These are phyloP conservation scores for Truncatella angustata DNA, from an alignment of 2,329 filamentous ascomycete genomes.

Conservation along the genomic window DNA sequence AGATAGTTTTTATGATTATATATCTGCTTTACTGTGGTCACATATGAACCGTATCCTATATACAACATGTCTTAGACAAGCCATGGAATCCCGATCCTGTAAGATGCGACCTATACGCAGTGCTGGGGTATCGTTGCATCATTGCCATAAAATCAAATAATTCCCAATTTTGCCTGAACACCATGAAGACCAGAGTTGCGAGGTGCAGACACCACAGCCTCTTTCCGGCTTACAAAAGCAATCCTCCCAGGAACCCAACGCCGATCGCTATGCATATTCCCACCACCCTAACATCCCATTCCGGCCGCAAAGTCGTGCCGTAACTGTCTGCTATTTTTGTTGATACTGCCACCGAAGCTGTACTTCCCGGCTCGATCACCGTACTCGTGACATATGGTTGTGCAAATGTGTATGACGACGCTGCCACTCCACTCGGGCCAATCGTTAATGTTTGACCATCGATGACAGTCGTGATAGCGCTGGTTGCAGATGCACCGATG, in stretches of 20 bases:
- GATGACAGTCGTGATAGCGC: conserved; percentile 41
- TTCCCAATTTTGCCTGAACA: neutral
- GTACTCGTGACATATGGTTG: conserved; percentile 46
- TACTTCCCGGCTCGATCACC: conserved; percentile 35
- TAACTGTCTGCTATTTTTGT: conserved; percentile 21
- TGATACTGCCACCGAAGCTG: conserved; percentile 18
- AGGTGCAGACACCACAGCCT: no score
- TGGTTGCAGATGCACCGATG: conserved; percentile 42
- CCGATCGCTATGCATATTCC: conserved; percentile 37
- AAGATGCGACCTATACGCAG: neutral
- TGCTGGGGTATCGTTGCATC: neutral
- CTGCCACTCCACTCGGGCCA: conserved; percentile 46
- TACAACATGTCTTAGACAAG: no score
- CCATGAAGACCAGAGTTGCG: neutral
- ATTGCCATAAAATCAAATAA: neutral
- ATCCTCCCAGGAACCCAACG: conserved; percentile 31
- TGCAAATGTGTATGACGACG: conserved; percentile 43
- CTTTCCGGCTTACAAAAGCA: conserved; percentile 13
- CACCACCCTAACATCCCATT: conserved; percentile 15
- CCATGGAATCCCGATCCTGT: neutral
- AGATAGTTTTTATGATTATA: neutral
- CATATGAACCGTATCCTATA: neutral
- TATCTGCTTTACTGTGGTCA: neutral
- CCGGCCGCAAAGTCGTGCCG: conserved; percentile 13
- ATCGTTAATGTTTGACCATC: conserved; percentile 51